A percentile compares a stretch with the other conserved stretches of the same genome.
Evolutionary conservation across 306 rosid species (phyloP).

Genomic region (Rosa rugosa): DNA sequence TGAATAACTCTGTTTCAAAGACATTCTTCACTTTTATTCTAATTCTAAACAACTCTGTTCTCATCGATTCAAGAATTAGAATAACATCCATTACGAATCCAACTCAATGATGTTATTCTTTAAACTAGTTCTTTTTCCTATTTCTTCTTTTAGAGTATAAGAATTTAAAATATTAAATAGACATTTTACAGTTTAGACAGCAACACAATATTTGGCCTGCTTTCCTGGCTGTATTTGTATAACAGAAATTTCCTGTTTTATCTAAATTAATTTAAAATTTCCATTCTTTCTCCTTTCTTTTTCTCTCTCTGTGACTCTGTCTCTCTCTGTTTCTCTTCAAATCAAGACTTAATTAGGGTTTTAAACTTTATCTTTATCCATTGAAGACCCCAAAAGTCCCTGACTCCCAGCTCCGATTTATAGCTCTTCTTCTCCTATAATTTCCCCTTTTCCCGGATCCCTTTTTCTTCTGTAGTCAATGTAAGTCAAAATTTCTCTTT

Average conservation of each 20-base stretch:
- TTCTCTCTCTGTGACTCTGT: too few relatives aligned
- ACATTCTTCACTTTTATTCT: not conserved
- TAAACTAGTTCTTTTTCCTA: not conserved
- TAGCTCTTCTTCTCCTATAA: not conserved
- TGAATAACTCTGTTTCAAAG: too few relatives aligned
- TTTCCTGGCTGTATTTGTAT: not conserved
- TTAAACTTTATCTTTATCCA: slow-evolving; percentile 16
- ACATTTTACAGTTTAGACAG: not conserved
- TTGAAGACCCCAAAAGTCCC: slow-evolving; percentile 7
- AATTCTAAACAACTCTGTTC: too few relatives aligned
- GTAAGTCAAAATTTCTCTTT: slow-evolving; percentile 33
- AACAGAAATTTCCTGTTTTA: not conserved
- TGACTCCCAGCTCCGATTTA: slow-evolving; percentile 16
- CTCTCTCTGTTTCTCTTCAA: slow-evolving; percentile 14
- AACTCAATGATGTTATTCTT: not conserved
- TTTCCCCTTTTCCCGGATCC: slow-evolving; percentile 10
- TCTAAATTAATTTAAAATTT: not conserved
- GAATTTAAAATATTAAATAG: not conserved
- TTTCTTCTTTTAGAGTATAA: not conserved
- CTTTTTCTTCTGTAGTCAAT: slow-evolving; percentile 15
- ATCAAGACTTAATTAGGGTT: slow-evolving; percentile 30
- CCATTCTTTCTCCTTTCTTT: not conserved
- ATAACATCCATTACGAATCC: not conserved
- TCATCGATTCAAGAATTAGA: not conserved
- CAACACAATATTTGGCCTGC: not conserved